A percentile compares a stretch with the other conserved stretches of the same genome.
These are phyloP conservation scores for Exophiala bonariae DNA, from an alignment of 2,329 filamentous ascomycete species.

Conservation along the genomic window DNA sequence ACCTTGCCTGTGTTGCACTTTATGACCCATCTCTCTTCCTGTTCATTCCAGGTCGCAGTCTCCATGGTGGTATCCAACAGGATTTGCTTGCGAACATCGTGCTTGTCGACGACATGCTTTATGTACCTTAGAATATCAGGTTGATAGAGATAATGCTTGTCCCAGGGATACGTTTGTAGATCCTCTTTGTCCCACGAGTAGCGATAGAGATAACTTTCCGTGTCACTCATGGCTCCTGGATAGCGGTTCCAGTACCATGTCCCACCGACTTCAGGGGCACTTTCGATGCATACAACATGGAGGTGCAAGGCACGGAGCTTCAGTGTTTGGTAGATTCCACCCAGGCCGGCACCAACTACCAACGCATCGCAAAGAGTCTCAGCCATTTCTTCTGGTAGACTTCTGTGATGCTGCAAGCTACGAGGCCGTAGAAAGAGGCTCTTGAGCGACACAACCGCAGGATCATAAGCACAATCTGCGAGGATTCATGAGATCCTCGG, in stretches of 20 bases:
- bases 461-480: no score
- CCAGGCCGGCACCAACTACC: conserved; percentile 32
- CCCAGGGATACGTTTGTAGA: conserved; percentile 37
- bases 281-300: conserved; percentile 52
- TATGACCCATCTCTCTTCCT: conserved; percentile 43
- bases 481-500: no score
- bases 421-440: no score
- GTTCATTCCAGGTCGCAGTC: conserved; percentile 41
- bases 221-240: conserved; percentile 37
- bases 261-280: conserved; percentile 44
- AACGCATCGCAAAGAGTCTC: no score
- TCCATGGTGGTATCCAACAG: conserved; percentile 46
- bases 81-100: conserved; percentile 45
- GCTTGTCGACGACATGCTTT: conserved; percentile 43
- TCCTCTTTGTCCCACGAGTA: no score
- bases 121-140: conserved; percentile 48
- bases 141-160: conserved; percentile 34
- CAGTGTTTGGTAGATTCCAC: conserved; percentile 54
- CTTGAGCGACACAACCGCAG: no score
- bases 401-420: no score
- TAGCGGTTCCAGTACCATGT: conserved; percentile 41
- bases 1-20: conserved; percentile 38
- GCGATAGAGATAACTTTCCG: conserved; percentile 27
- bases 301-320: conserved; percentile 51
- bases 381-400: no score